Conservation (phyloP, 2,329 filamentous ascomycete genomes). For the Penicillium sp. region DNA sequence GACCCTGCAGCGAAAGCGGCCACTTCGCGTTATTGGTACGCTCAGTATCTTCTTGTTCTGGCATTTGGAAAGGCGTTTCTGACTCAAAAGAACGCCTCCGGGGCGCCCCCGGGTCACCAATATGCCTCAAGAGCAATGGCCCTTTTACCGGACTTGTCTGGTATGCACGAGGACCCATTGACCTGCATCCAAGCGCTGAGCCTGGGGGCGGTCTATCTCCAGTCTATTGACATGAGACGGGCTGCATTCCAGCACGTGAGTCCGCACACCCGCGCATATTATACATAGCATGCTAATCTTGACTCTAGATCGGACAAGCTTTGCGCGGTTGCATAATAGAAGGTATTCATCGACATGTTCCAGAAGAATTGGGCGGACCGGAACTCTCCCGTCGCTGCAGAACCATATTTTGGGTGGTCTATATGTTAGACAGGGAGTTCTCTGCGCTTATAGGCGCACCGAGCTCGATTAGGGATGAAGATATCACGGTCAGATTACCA, state of each 20-base stretch:
- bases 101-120: slow-evolving; percentile 37
- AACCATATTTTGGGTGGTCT: slow-evolving; percentile 31
- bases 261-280: not conserved
- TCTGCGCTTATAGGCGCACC: slow-evolving; percentile 28
- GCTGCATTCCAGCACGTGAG: slow-evolving; percentile 42
- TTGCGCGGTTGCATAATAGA: slow-evolving; percentile 28
- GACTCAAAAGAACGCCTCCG: slow-evolving; percentile 30
- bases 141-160: slow-evolving; percentile 38
- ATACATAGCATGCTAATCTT: not conserved
- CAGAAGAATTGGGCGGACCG: slow-evolving; percentile 22
- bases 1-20: slow-evolving; percentile 28
- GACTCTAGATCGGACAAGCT: slow-evolving; percentile 26
- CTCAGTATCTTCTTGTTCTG: slow-evolving; percentile 54
- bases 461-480: slow-evolving; percentile 29
- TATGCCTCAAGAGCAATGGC: slow-evolving; percentile 43
- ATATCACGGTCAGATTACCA: slow-evolving; percentile 27
- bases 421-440: slow-evolving; percentile 30
- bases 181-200: slow-evolving; percentile 36
- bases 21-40: slow-evolving; percentile 47
- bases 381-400: slow-evolving; percentile 24
- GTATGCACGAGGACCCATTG: slow-evolving; percentile 30
- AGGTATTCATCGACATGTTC: slow-evolving; percentile 28
- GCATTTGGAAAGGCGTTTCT: slow-evolving; percentile 58
- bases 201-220: slow-evolving; percentile 40
- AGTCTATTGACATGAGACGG: slow-evolving; percentile 43